phyloP scores from a whole-genome alignment of 805 yeast genomes.

The Brettanomyces naardenensis region DNA sequence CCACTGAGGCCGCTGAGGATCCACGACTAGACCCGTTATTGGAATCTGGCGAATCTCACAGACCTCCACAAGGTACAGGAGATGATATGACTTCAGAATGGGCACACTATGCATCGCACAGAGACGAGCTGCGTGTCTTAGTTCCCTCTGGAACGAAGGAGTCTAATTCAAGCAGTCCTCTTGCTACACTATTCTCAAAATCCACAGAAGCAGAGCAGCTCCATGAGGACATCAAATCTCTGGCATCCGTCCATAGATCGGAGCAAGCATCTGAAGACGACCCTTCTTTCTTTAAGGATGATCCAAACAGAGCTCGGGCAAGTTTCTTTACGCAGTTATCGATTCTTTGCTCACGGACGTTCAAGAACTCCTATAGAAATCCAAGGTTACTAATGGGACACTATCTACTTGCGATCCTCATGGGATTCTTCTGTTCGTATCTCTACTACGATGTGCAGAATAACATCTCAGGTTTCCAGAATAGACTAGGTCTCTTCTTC shows the following conservation, averaged over 20 bases:
- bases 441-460: constrained; percentile 76
- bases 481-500: constrained; percentile 88
- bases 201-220: constrained; percentile 35
- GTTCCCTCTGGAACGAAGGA: constrained; percentile 4
- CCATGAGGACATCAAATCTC: constrained; percentile 28
- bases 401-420: constrained; percentile 63
- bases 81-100: constrained; percentile 69
- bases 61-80: constrained; percentile 14
- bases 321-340: constrained; percentile 53
- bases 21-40: constrained; percentile 4
- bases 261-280: constrained; percentile 9
- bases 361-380: constrained; percentile 86
- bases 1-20: background rate
- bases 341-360: constrained; percentile 79
- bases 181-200: constrained; percentile 17
- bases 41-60: constrained; percentile 26
- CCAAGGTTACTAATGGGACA: constrained; percentile 85
- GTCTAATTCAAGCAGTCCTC: constrained; percentile 2
- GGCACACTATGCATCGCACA: constrained; percentile 77
- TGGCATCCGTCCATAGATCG: constrained; percentile 4
- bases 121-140: constrained; percentile 52
- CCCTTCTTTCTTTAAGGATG: constrained; percentile 23
- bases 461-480: constrained; percentile 95
- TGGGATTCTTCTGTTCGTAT: constrained; percentile 81
- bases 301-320: constrained; percentile 40